Evolutionary conservation across 2,329 filamentous ascomycete species (phyloP).

Genomic region (Escovopsis weberi): DNA sequence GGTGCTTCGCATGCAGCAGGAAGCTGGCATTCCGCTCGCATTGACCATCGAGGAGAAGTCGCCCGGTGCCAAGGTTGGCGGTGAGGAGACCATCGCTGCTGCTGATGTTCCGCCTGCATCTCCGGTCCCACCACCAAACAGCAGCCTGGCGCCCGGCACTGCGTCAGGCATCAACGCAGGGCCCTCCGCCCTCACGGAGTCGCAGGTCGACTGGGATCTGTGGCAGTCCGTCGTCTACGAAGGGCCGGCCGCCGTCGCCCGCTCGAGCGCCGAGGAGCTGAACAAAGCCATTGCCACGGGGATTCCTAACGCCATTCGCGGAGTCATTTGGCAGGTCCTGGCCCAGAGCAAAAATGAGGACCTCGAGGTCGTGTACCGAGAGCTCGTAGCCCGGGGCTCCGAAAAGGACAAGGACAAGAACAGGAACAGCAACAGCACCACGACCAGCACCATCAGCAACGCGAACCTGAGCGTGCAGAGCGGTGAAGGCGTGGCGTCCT

Average conservation of each 20-base stretch:
- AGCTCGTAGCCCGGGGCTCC: slow-evolving; percentile 65
- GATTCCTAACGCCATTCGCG: slow-evolving; percentile 86
- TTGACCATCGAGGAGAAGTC: slow-evolving; percentile 40
- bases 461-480: slow-evolving; percentile 44
- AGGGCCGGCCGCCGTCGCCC: slow-evolving; percentile 74
- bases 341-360: slow-evolving; percentile 91
- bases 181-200: slow-evolving; percentile 53
- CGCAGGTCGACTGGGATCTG: slow-evolving; percentile 92
- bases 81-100: slow-evolving; percentile 12
- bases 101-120: slow-evolving; percentile 23
- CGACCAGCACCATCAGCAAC: slow-evolving; percentile 37
- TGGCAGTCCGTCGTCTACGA: slow-evolving; percentile 96
- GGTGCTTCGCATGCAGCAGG: slow-evolving; percentile 58
- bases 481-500: slow-evolving; percentile 53
- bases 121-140: slow-evolving; percentile 50
- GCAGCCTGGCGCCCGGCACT: slow-evolving; percentile 67
- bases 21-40: slow-evolving; percentile 40
- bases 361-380: slow-evolving; percentile 72
- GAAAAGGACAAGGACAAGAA: slow-evolving; percentile 53
- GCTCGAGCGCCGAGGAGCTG: slow-evolving; percentile 77
- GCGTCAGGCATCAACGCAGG: slow-evolving; percentile 68
- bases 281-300: slow-evolving; percentile 84
- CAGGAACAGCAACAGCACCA: slow-evolving; percentile 38
- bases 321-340: slow-evolving; percentile 97
- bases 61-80: slow-evolving; percentile 11